A percentile compares a stretch with the other conserved stretches of the same genome.
Conservation (phyloP, 768 basidiomycete genomes). For the Kwoniella heveanensis region DNA sequence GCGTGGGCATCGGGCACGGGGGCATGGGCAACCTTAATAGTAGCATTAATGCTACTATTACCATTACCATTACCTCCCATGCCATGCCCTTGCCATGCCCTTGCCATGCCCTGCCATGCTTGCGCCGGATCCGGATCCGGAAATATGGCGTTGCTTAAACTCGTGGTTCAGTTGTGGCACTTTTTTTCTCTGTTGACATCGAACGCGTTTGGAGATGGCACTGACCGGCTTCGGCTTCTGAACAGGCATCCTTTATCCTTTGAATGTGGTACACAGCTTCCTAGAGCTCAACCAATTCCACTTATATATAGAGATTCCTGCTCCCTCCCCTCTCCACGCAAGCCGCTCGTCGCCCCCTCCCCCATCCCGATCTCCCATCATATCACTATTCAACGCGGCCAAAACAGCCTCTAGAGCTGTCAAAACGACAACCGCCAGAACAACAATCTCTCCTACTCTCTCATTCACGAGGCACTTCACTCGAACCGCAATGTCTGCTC, state of each 20-base stretch:
- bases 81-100: no score
- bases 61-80: no score
- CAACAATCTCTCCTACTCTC: background rate
- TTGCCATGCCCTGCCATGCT: no score
- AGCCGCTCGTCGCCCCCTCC: no score
- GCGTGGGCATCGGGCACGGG: background rate
- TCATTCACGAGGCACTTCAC: background rate
- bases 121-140: background rate
- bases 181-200: background rate
- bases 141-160: background rate
- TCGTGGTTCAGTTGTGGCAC: background rate
- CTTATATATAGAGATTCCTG: no score
- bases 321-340: no score
- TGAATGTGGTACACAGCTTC: background rate
- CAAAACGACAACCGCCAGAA: no score
- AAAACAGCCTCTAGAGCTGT: slow-evolving; percentile 10
- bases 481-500: slow-evolving; percentile 2
- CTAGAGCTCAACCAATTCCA: no score
- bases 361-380: background rate
- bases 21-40: no score
- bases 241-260: background rate
- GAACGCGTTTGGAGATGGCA: background rate
- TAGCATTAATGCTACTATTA: no score
- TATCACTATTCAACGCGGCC: background rate
- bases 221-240: background rate